A percentile compares a stretch with the other conserved stretches of the same genome.
These are phyloP conservation scores for Tylopilus plumbeoviolaceoides DNA, from an alignment of 768 basidiomycete species.

Conservation along the genomic window DNA sequence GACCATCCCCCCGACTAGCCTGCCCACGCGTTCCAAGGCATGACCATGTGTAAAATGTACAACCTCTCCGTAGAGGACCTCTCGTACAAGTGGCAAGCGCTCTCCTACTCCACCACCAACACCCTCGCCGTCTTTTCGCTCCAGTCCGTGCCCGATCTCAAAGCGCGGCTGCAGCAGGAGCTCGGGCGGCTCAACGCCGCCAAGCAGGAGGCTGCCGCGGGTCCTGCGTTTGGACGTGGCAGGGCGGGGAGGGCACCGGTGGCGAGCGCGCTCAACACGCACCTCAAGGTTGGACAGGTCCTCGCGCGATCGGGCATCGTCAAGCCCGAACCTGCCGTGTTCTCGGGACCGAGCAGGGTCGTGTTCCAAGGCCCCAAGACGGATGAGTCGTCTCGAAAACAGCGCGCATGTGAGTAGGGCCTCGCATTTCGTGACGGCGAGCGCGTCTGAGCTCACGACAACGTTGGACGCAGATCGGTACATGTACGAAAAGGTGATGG, in stretches of 20 bases:
- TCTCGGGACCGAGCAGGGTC: constrained; percentile 29
- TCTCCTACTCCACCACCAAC: constrained; percentile 25
- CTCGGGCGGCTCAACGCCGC: constrained; percentile 19
- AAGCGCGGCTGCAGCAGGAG: constrained; percentile 42
- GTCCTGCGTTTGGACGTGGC: constrained; percentile 7
- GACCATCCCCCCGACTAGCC: not conserved
- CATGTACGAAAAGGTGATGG: constrained; percentile 89
- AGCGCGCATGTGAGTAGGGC: constrained; percentile 53
- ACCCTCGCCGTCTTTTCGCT: constrained; percentile 46
- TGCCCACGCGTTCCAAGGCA: constrained; percentile 40
- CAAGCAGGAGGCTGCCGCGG: constrained; percentile 32
- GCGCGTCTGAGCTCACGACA: not conserved
- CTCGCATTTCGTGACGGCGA: not conserved
- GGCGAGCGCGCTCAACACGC: constrained; percentile 6
- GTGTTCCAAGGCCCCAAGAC: constrained; percentile 28
- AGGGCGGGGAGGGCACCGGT: not conserved
- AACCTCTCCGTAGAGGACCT: constrained; percentile 49
- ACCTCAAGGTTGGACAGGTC: constrained; percentile 14
- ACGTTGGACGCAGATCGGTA: constrained; percentile 59
- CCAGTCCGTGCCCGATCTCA: constrained; percentile 42
- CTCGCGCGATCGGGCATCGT: constrained; percentile 5
- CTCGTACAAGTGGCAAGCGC: constrained; percentile 69
- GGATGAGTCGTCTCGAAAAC: constrained; percentile 34
- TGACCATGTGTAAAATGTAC: constrained; percentile 61
- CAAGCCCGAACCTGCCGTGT: constrained; percentile 15